phyloP scores from a whole-genome alignment of 768 basidiomycete species.

The Boletus bicolor region DNA sequence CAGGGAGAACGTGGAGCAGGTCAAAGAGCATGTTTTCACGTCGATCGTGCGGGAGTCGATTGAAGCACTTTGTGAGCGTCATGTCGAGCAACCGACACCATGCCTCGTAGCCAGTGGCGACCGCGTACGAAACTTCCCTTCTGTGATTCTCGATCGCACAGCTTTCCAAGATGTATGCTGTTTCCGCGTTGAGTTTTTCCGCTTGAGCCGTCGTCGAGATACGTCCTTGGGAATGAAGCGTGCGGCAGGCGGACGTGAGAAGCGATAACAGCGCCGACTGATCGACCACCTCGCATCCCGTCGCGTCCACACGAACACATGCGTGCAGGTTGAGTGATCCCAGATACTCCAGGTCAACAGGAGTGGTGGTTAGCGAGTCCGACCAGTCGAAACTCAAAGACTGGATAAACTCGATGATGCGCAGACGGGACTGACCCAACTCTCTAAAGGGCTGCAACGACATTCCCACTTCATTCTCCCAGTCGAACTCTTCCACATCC shows the following conservation, averaged over 20 bases:
- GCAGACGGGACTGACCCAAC: conserved; percentile 77
- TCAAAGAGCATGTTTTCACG: conserved; percentile 91
- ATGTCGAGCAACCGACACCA: conserved; percentile 88
- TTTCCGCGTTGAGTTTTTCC: conserved; percentile 67
- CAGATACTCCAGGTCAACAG: conserved; percentile 62
- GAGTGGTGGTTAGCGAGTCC: conserved; percentile 61
- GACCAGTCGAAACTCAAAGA: conserved; percentile 88
- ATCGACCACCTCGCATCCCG: conserved; percentile 83
- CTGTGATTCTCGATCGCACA: conserved; percentile 88
- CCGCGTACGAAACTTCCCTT: conserved; percentile 71
- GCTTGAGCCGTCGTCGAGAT: conserved; percentile 60
- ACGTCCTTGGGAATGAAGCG: conserved; percentile 64
- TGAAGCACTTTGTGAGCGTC: conserved; percentile 82
- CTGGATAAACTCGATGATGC: conserved; percentile 85
- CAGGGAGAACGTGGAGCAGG: conserved; percentile 78
- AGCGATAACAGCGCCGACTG: conserved; percentile 65
- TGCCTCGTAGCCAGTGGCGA: conserved; percentile 68
- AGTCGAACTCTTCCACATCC: conserved; percentile 35
- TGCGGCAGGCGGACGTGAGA: conserved; percentile 56
- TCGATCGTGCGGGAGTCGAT: conserved; percentile 73
- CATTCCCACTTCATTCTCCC: conserved; percentile 36
- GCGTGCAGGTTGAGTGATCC: conserved; percentile 62
- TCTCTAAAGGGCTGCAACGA: conserved; percentile 60
- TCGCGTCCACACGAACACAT: conserved; percentile 63
- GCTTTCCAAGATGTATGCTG: conserved; percentile 73